phyloP scores from a whole-genome alignment of 257 asterid species.

The Solanum appendiculatum region DNA sequence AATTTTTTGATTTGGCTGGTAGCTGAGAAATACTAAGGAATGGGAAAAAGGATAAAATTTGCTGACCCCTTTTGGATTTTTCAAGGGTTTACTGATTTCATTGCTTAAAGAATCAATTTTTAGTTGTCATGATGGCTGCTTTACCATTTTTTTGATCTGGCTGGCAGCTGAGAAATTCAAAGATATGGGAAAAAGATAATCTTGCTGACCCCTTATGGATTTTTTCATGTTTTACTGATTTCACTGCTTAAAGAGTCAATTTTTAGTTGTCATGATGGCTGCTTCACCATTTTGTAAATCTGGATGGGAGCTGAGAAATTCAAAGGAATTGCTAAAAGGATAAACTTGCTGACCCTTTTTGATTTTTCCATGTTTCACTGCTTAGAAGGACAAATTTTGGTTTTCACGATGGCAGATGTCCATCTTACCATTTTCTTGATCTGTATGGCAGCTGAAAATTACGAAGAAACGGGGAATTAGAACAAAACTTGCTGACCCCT shows the following conservation, averaged over 20 bases:
- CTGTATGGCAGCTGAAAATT: too few species aligned
- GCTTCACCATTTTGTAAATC: neutral
- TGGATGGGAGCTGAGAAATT: neutral
- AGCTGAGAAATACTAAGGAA: neutral
- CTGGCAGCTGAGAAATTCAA: neutral
- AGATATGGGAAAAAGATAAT: neutral
- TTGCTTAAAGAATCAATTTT: neutral
- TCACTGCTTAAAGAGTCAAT: too few species aligned
- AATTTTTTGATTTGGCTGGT: neutral
- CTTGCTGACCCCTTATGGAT: neutral
- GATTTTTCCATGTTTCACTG: neutral
- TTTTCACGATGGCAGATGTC: too few species aligned
- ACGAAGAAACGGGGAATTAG: too few species aligned
- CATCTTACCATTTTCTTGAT: too few species aligned
- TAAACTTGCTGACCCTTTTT: neutral
- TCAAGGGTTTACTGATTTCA: neutral
- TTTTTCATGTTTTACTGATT: neutral
- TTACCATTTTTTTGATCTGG: neutral
- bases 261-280: neutral
- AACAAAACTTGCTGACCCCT: neutral
- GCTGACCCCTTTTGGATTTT: neutral
- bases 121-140: neutral
- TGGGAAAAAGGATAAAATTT: neutral
- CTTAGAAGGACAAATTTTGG: too few species aligned
- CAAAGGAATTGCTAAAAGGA: neutral